Evolutionary conservation across 495 filamentous ascomycete species (phyloP).

Genomic region (Xylaria bambusicola): DNA sequence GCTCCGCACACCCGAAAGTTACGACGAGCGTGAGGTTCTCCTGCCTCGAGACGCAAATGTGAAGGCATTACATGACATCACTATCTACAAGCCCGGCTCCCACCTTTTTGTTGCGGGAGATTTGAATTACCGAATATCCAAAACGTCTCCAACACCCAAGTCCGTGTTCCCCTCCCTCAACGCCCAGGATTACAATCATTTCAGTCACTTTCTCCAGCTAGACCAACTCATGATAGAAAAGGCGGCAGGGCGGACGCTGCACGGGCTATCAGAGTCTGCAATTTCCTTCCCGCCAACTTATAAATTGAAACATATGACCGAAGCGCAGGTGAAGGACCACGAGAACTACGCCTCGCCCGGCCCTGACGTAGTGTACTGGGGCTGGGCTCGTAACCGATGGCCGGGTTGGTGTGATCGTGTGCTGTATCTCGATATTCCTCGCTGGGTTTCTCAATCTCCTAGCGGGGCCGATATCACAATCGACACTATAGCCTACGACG

Average conservation of each 20-base stretch:
- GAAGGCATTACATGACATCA: slow-evolving; percentile 38
- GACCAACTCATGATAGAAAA: slow-evolving; percentile 81
- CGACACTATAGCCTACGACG: slow-evolving; percentile 62
- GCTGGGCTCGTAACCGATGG: slow-evolving; percentile 77
- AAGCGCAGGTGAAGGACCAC: slow-evolving; percentile 28
- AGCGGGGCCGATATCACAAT: slow-evolving; percentile 37
- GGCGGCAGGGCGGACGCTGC: slow-evolving; percentile 63
- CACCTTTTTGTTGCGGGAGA: slow-evolving; percentile 87
- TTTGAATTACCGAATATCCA: slow-evolving; percentile 87
- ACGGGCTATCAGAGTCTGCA: slow-evolving; percentile 72
- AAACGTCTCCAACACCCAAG: slow-evolving; percentile 54
- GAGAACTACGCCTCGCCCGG: slow-evolving; percentile 25
- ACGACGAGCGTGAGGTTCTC: slow-evolving; percentile 26
- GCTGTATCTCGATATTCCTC: slow-evolving; percentile 68
- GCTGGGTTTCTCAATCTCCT: slow-evolving; percentile 35
- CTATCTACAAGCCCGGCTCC: slow-evolving; percentile 71
- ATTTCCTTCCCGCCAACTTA: slow-evolving; percentile 90
- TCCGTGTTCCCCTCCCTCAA: slow-evolving; percentile 63
- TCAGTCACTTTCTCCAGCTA: slow-evolving; percentile 57
- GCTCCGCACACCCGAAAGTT: slow-evolving; percentile 3
- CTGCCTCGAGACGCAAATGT: slow-evolving; percentile 12
- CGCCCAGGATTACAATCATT: slow-evolving; percentile 49
- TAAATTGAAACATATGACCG: slow-evolving; percentile 64
- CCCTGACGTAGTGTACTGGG: slow-evolving; percentile 58
- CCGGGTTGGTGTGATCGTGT: slow-evolving; percentile 95